Base-by-base conservation (phyloP, 2,329 filamentous ascomycete species). In the Aspergillus eucalypticola region DNA sequence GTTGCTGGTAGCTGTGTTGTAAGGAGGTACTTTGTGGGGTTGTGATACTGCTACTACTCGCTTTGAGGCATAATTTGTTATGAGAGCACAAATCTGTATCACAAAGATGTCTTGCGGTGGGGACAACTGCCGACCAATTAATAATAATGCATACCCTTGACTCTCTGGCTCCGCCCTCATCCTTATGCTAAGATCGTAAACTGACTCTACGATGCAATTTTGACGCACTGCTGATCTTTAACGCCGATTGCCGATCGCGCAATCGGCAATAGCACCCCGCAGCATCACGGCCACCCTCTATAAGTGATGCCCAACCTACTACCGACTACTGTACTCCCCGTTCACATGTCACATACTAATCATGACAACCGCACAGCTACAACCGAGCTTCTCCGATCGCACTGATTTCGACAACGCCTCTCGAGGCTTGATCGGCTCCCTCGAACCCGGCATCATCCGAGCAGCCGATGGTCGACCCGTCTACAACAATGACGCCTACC, bases 401-500 rank as follows among this genome's bases (percentile, higher is more conserved):
- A 52, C 49, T 19, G 66, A 67, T 53, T 66, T 65, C 42, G 66
- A 65, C 23, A 63, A 64, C 11, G 62, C 62, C 21, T 39, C 54
- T 2, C 64, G 67, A 3, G 69, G 70, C 49, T 67, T 69, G 50
- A 65, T 71, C 23, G 62, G 53, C 3, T 39, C 59, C 0, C 61
- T 68, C 10, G 50, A 65, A 6, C 61, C 65, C 35, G 59, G 66
- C 42, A 46, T 67, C 35, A 66, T 71, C 58, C 64, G 58, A 41
- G 49, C 61, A 53, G 32, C 51, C 1, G 46, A 61, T 59, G 66
- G 76, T 69, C 54, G 78, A 59, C 55, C 64, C 5, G 62, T 75
- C 42, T 77, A 72, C 71, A 67, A 77, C 51, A 64, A 63, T 32
- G 69, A 75, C 3, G 68, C 61, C 3, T 76, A 73, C 60, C 57